A percentile compares a stretch with the other conserved stretches of the same genome.
Evolutionary conservation across 129 eudicot genomes (phyloP).

Genomic region (carrot (Daucus carota)): DH1_v3.0 NC_030386.2:38721501-38722000

Average conservation of each 20-base stretch:
- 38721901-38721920: background rate
- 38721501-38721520: too few relatives aligned
- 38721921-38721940: background rate
- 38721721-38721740: background rate
- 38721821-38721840: background rate
- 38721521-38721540: too few relatives aligned
- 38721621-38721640: background rate
- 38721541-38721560: too few relatives aligned
- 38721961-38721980: too few relatives aligned
- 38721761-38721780: background rate
- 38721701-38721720: background rate
- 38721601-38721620: constrained; percentile 4
- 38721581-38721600: background rate
- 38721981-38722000: too few relatives aligned
- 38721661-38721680: background rate
- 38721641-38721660: constrained; percentile 1
- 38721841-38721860: background rate
- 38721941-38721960: too few relatives aligned
- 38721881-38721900: background rate
- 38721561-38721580: background rate
- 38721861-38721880: background rate
- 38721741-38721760: background rate
- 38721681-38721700: background rate
- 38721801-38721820: background rate
- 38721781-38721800: background rate